Evolutionary conservation across 768 basidiomycete species (phyloP).

Genomic region (Amanita brunnescens): DNA sequence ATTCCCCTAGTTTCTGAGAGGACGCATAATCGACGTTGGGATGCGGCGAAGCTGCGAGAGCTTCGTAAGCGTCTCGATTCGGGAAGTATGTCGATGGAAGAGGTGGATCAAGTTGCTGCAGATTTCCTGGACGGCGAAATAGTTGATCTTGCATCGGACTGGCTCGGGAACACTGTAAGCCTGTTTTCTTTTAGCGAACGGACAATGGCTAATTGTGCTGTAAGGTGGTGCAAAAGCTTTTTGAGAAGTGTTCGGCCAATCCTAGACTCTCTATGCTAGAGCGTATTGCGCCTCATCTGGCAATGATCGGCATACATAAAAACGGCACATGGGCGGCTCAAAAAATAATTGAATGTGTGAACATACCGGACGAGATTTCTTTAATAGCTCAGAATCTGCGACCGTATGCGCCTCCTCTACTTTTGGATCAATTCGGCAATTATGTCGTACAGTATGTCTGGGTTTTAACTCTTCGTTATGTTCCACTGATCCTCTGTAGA

Average conservation of each 20-base stretch:
- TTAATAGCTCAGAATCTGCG: conserved; percentile 81
- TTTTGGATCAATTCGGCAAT: conserved; percentile 91
- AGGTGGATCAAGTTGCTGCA: conserved; percentile 82
- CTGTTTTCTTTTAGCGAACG: not conserved
- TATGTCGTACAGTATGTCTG: conserved; percentile 84
- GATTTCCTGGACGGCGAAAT: conserved; percentile 94
- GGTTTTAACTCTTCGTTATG: not conserved
- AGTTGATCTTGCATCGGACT: conserved; percentile 92
- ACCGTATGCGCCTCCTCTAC: conserved; percentile 86
- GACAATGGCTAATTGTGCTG: not conserved
- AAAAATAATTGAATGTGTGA: conserved; percentile 96
- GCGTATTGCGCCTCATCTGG: conserved; percentile 85
- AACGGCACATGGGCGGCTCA: conserved; percentile 99
- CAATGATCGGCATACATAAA: conserved; percentile 98
- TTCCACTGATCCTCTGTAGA: conserved; percentile 27
- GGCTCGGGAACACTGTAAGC: conserved; percentile 92
- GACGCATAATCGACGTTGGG: conserved; percentile 81
- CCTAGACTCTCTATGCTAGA: conserved; percentile 90
- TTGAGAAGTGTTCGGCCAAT: conserved; percentile 74
- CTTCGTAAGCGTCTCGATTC: conserved; percentile 90
- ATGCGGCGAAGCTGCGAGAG: conserved; percentile 89
- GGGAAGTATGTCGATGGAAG: conserved; percentile 73
- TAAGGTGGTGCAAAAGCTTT: conserved; percentile 93
- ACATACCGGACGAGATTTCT: conserved; percentile 76
- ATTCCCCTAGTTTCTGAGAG: conserved; percentile 88